Conservation (phyloP, 371 early-diverging fungal species). For the Cokeromyces recurvatus region DNA sequence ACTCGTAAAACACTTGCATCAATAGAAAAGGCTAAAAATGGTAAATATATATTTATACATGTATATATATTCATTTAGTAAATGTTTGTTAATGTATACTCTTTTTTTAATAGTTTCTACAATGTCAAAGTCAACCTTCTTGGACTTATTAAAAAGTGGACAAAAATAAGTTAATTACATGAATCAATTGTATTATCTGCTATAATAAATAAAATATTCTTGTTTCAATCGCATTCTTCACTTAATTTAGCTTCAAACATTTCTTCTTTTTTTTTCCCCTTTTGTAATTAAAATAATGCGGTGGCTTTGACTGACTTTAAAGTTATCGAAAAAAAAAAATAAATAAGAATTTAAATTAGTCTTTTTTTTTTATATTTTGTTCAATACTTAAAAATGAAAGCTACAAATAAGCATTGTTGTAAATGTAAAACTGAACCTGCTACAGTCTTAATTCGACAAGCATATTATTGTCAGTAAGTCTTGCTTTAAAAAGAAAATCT, state of each 20-base stretch:
- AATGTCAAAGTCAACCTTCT: slow-evolving; percentile 59
- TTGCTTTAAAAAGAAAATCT: not conserved
- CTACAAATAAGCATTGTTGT: slow-evolving; percentile 41
- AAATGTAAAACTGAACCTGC: slow-evolving; percentile 73
- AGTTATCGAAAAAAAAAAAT: too few species aligned
- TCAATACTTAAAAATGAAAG: slow-evolving; percentile 1
- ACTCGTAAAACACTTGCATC: slow-evolving; percentile 41
- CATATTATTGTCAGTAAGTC: slow-evolving; percentile 72
- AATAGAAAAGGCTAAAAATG: slow-evolving; percentile 51
- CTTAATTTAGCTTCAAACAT: too few species aligned
- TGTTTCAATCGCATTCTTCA: too few species aligned
- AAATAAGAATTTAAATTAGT: too few species aligned
- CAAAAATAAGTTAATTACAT: slow-evolving; percentile 14
- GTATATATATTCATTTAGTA: not conserved
- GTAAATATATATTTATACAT: slow-evolving; percentile 9
- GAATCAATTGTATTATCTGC: too few species aligned
- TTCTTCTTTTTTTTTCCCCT: too few species aligned
- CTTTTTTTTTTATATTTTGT: not conserved
- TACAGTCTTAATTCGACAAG: slow-evolving; percentile 64
- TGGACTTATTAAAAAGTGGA: slow-evolving; percentile 59
- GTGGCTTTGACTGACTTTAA: too few species aligned
- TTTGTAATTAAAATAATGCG: too few species aligned
- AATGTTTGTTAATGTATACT: not conserved
- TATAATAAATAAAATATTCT: too few species aligned
- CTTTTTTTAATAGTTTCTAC: slow-evolving; percentile 42